Conservation (phyloP, 768 basidiomycete genomes). For the Hericium erinaceus region DNA sequence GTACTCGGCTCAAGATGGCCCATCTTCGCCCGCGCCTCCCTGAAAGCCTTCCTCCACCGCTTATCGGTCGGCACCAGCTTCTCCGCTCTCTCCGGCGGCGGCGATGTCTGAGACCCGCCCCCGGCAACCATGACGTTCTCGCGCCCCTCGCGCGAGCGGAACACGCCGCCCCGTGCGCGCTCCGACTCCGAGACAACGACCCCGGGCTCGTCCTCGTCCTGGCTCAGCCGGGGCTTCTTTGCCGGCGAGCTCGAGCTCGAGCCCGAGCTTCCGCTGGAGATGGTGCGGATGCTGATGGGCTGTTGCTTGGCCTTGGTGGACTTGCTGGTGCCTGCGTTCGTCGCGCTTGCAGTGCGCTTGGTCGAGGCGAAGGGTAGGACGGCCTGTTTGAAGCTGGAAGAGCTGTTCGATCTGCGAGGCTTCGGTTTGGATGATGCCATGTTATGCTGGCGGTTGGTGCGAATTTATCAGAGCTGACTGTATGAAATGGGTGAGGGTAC, state of each 20-base stretch:
- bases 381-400: slow-evolving; percentile 7
- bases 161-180: slow-evolving; percentile 4
- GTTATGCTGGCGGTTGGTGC: neutral
- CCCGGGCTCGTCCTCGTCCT: neutral
- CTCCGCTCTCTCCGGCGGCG: slow-evolving; percentile 1
- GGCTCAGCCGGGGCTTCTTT: neutral
- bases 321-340: slow-evolving; percentile 2
- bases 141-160: neutral
- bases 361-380: slow-evolving; percentile 10
- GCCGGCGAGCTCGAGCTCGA: neutral
- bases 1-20: slow-evolving; percentile 12
- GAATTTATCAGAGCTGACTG: neutral
- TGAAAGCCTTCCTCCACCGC: slow-evolving; percentile 13
- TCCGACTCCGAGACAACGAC: slow-evolving; percentile 1
- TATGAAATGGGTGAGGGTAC: neutral
- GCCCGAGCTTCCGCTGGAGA: neutral
- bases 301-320: slow-evolving; percentile 4
- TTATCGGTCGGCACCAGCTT: slow-evolving; percentile 4
- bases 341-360: slow-evolving; percentile 11
- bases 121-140: neutral
- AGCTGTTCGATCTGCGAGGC: slow-evolving; percentile 7
- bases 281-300: neutral
- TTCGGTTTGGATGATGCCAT: slow-evolving; percentile 3
- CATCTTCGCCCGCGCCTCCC: slow-evolving; percentile 13
- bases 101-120: too few species aligned